Evolutionary conservation across 208 protist species (phyloP), one percentile per base, ranked within the genome.

Genomic region (Trypanosomatidae sp.): DNA sequence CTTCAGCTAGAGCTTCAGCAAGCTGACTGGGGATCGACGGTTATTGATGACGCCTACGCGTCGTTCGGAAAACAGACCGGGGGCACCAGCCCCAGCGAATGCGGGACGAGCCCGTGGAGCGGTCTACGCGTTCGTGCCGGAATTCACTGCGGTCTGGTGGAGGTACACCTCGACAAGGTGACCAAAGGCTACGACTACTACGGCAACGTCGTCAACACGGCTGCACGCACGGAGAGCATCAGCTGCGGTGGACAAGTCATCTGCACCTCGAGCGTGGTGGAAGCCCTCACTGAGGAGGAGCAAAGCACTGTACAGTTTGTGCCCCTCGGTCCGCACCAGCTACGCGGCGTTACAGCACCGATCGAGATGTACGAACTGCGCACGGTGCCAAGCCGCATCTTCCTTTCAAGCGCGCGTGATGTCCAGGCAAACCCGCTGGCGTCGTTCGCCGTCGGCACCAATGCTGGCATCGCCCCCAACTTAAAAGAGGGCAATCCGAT

Each of bases 171-270:
- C 60, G 84, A 91, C 76, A 68, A 86, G 72, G 81, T 85, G 50
- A 90, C 87, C 53, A 83, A 87, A 62, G 80, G 86, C 74, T 93
- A 82, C 83, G 94, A 98, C 78, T 89, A 89, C 87, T 86, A 84
- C 83, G 94, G 94, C 49, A 81, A 87, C 43, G 88, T 90, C 64
- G 85, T 87, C 22, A 98, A 97, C 81, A 87, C 79, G 44, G 83
- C 91, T 5, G 92, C 92, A 19, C 90, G 94, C 65, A 89, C 93
- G 47, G 86, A 93, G 80, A 71, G 74, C 39, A 66, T 88, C 30
- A 87, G 80, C n/a, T 73, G 83, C 50, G 94, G 92, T 55, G 94
- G 94, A 41, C 91, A 96, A 78, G 83, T 94, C 53, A 53, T 91
- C 39, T 66, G 86, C 76, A 91, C 84, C 62, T 73, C 76, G 56